Evolutionary conservation across 75 land plant species (phyloP), one percentile per base, ranked within the genome.

Genomic region (Isoetes taiwanensis): DNA sequence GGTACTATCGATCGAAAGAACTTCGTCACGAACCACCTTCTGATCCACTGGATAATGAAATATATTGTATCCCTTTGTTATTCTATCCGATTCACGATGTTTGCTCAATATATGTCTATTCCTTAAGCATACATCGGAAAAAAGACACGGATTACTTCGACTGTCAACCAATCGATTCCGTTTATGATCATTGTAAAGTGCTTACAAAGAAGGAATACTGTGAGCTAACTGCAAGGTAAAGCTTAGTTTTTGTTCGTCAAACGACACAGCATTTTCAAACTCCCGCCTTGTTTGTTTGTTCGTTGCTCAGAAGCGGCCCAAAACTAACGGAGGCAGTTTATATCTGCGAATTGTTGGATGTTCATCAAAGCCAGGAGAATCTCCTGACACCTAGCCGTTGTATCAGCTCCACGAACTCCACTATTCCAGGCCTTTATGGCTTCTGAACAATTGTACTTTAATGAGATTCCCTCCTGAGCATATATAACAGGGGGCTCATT

Each of bases 111-210:
- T 37, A 37, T 37, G 39, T 9, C 14, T 37, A 37, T 9, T 37
- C 23, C 55, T 52, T 52, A 31, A 52, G 16, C 14, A n/a, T 26
- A 20, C 27, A 52, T 21, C 3, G 25, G n/a, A n/a, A 3, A 2
- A n/a, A 52, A 52, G 55, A 52, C 9, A 52, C 55, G 2, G 30
- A 52, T 31, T 52, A 52, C 25, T 52, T 16, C 55, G 27, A 52
- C 25, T 52, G 27, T 31, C 55, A 52, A 12, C 55, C 30, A 2
- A 26, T 52, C 12, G 31, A 52, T 6, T 52, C 21, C 2, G 23
- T 52, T 16, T n/a, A 28, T 16, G 55, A 31, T 11, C 25, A 2
- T 2, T 52, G 55, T 52, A 16, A 52, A 16, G 55, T 52, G 27
- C 31, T 52, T 5, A 28, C 14, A 20, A n/a, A n/a, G n/a, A n/a